phyloP scores from a whole-genome alignment of 2,329 filamentous ascomycete species.

The Seiridium unicorne region DNA sequence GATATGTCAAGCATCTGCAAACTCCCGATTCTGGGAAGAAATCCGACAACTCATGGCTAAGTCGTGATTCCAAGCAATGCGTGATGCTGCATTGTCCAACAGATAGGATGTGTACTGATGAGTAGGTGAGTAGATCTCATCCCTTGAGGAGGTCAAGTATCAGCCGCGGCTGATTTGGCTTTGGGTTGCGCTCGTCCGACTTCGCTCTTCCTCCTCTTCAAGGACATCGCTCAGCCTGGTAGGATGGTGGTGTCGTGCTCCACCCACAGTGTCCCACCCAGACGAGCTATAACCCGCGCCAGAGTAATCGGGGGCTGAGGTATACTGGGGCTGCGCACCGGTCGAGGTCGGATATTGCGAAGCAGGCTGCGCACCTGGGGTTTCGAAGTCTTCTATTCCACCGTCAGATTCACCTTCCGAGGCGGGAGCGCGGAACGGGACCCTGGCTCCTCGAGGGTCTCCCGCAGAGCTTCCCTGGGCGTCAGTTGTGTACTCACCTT shows the following conservation, averaged over 20 bases:
- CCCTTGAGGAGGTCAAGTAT: neutral
- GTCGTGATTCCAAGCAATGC: neutral
- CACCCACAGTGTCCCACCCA: conserved; percentile 64
- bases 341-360: conserved; percentile 28
- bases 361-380: conserved; percentile 40
- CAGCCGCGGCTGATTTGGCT: conserved; percentile 55
- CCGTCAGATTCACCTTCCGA: conserved; percentile 37
- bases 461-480: conserved; percentile 58
- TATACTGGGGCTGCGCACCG: conserved; percentile 31
- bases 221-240: conserved; percentile 86
- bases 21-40: neutral
- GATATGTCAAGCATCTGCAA: neutral
- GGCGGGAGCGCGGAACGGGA: conserved; percentile 48
- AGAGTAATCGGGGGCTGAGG: conserved; percentile 57
- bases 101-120: too few relatives aligned
- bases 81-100: too few relatives aligned
- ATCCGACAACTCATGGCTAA: neutral
- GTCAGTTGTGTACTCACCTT: conserved; percentile 71
- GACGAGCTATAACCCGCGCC: conserved; percentile 65
- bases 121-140: neutral
- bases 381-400: conserved; percentile 57
- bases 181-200: conserved; percentile 69
- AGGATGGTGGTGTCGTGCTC: conserved; percentile 77
- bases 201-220: conserved; percentile 80
- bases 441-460: conserved; percentile 60